A percentile compares a stretch with the other conserved stretches of the same genome.
Evolutionary conservation across 1,139 yeast species (phyloP).

Genomic region (Groenewaldozyma auringiensis): DNA sequence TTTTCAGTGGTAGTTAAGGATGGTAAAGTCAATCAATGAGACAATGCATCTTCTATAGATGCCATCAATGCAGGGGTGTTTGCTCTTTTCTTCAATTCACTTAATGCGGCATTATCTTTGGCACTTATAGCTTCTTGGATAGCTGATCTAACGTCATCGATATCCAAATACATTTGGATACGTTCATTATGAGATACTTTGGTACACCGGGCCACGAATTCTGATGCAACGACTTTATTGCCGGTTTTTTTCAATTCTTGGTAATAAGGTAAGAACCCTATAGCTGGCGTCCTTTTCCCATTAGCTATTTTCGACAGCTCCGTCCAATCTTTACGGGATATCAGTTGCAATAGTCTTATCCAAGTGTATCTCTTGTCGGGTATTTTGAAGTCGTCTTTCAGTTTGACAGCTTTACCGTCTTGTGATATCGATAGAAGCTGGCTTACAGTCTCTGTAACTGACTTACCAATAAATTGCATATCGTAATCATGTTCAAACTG

Average conservation of each 20-base stretch:
- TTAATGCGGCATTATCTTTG: slow-evolving; percentile 44
- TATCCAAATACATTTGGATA: slow-evolving; percentile 44
- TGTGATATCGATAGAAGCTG: slow-evolving; percentile 53
- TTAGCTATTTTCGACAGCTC: slow-evolving; percentile 45
- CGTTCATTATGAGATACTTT: slow-evolving; percentile 34
- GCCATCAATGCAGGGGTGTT: slow-evolving; percentile 26
- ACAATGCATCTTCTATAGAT: slow-evolving; percentile 21
- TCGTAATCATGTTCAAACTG: slow-evolving; percentile 49
- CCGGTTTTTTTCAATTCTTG: slow-evolving; percentile 44
- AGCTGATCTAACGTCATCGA: slow-evolving; percentile 50
- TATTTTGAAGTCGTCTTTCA: slow-evolving; percentile 56
- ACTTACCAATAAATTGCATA: slow-evolving; percentile 44
- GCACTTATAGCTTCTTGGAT: slow-evolving; percentile 52
- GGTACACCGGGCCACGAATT: slow-evolving; percentile 35
- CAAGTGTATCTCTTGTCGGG: slow-evolving; percentile 59
- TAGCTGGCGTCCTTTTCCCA: slow-evolving; percentile 50
- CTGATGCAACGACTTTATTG: slow-evolving; percentile 40
- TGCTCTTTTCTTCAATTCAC: slow-evolving; percentile 30
- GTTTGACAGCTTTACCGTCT: slow-evolving; percentile 46
- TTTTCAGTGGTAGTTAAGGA: slow-evolving; percentile 33
- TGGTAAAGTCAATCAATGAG: slow-evolving; percentile 26
- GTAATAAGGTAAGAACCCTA: slow-evolving; percentile 64
- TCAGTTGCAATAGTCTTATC: slow-evolving; percentile 49
- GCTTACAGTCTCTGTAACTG: slow-evolving; percentile 50
- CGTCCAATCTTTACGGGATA: slow-evolving; percentile 51